Conservation (phyloP, 129 eudicot genomes). For the Arctium minus region DNA sequence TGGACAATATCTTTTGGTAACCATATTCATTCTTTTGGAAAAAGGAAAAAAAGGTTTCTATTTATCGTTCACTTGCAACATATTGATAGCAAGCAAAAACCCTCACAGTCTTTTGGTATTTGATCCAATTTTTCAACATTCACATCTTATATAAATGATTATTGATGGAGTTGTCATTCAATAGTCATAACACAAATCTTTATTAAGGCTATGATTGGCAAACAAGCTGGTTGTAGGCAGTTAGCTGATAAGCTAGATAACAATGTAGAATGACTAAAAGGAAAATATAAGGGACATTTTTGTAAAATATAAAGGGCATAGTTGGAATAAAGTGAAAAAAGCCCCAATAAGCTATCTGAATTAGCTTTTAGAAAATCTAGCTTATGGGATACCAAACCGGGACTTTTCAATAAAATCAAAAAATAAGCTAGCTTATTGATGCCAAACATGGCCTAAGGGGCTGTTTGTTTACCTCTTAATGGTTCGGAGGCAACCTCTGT, state of each 20-base stretch:
- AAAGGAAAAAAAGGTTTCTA: background rate
- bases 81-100: background rate
- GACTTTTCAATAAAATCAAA: background rate
- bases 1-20: background rate
- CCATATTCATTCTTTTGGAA: background rate
- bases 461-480: too few species aligned
- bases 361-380: background rate
- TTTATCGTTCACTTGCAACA: background rate
- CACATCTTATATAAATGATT: background rate
- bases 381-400: background rate
- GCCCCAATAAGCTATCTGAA: background rate
- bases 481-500: too few species aligned
- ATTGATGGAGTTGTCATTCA: background rate
- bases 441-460: background rate
- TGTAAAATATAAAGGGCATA: background rate
- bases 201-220: too few species aligned
- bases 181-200: too few species aligned
- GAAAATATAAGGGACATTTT: background rate
- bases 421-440: background rate
- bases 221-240: background rate
- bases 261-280: background rate
- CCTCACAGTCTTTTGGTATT: background rate
- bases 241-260: background rate
- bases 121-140: background rate
- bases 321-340: background rate